Evolutionary conservation across 1,139 yeast genomes (phyloP).

Genomic region (Pichia sp.): DNA sequence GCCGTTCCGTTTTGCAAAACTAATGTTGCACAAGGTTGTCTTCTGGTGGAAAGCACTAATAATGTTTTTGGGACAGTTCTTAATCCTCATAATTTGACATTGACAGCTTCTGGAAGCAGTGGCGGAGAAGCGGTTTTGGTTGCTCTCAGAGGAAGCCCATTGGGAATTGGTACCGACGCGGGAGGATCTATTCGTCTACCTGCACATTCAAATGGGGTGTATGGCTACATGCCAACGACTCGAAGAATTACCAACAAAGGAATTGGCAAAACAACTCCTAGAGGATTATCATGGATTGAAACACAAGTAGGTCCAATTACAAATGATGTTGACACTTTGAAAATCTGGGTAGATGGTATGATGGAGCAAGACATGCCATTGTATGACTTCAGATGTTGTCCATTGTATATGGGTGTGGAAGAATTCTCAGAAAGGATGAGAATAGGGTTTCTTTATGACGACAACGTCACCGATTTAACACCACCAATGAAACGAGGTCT

Average conservation of each 20-base stretch:
- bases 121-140: constrained; percentile 73
- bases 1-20: constrained; percentile 60
- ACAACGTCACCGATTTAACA: constrained; percentile 45
- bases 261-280: constrained; percentile 45
- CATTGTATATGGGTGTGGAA: constrained; percentile 51
- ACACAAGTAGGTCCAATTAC: constrained; percentile 63
- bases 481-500: constrained; percentile 56
- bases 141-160: constrained; percentile 56
- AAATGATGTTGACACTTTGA: constrained; percentile 57
- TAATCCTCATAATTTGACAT: constrained; percentile 48
- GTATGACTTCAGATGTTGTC: constrained; percentile 45
- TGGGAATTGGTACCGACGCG: constrained; percentile 75
- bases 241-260: constrained; percentile 52
- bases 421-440: constrained; percentile 36
- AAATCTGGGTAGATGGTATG: constrained; percentile 55
- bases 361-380: constrained; percentile 60
- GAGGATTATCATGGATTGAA: constrained; percentile 53
- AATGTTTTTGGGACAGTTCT: constrained; percentile 48
- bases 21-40: constrained; percentile 50
- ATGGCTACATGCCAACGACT: constrained; percentile 65
- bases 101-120: constrained; percentile 65
- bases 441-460: constrained; percentile 41
- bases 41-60: constrained; percentile 50
- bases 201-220: constrained; percentile 63
- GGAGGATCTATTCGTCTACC: constrained; percentile 77